Conservation (phyloP, 2,329 filamentous ascomycete species). For the Pseudogymnoascus sp. region DNA sequence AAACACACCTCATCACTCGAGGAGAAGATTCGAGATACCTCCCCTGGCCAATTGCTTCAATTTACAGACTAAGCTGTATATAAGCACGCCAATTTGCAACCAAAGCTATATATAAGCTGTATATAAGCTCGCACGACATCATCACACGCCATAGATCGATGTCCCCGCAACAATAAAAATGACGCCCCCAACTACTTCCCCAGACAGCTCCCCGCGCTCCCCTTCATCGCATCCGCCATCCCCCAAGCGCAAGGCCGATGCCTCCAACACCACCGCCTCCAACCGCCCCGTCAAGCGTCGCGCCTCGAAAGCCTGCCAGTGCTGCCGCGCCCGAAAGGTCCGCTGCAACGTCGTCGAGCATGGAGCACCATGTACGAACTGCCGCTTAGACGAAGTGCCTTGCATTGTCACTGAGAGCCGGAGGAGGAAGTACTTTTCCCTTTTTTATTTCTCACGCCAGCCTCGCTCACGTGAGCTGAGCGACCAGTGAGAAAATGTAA, state of each 20-base stretch:
- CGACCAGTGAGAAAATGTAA: constrained; percentile 6
- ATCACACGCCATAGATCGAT: background rate
- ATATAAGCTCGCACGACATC: background rate
- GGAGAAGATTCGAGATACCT: background rate
- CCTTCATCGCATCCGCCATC: constrained; percentile 11
- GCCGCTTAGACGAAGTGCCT: constrained; percentile 38
- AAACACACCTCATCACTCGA: background rate
- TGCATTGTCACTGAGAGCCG: constrained; percentile 54
- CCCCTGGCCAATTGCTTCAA: constrained; percentile 1
- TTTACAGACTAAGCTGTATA: constrained; percentile 3
- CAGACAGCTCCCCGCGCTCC: constrained; percentile 11
- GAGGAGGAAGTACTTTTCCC: constrained; percentile 51
- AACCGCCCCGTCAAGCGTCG: constrained; percentile 54
- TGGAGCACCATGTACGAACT: constrained; percentile 26
- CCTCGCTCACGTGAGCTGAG: constrained; percentile 20
- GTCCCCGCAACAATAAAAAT: background rate
- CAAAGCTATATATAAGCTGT: background rate
- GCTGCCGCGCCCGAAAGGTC: constrained; percentile 82
- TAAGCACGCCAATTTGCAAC: background rate
- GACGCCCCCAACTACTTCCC: background rate
- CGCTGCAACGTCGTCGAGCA: constrained; percentile 65
- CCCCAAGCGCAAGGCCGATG: constrained; percentile 18
- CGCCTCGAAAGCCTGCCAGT: constrained; percentile 85
- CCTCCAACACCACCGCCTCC: constrained; percentile 19
- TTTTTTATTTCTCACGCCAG: constrained; percentile 19